Conservation (phyloP, 2,329 filamentous ascomycete species). For the Akanthomyces uredinophilus region DNA sequence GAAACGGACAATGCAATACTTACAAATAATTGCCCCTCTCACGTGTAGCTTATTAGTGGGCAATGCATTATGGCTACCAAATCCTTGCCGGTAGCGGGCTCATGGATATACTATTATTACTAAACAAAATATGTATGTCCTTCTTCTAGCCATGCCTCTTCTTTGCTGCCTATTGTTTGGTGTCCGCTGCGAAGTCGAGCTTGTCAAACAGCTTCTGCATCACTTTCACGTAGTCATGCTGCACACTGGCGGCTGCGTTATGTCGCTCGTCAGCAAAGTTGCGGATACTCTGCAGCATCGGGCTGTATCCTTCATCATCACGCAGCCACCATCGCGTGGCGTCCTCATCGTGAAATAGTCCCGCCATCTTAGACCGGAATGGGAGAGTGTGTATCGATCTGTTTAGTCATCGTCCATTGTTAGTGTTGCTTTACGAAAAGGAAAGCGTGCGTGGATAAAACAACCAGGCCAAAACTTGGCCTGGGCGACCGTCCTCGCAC, state of each 20-base stretch:
- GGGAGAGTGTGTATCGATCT: constrained; percentile 80
- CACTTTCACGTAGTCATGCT: constrained; percentile 64
- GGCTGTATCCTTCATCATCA: constrained; percentile 68
- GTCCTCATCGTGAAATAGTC: constrained; percentile 66
- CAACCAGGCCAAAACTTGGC: neutral
- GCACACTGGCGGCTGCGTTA: constrained; percentile 50
- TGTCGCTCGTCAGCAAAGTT: constrained; percentile 76
- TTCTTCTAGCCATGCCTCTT: neutral
- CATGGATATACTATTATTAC: neutral
- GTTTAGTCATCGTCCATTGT: neutral
- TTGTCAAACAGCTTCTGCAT: constrained; percentile 69
- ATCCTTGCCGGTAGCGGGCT: neutral
- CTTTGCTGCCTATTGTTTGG: constrained; percentile 12
- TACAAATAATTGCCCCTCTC: no score
- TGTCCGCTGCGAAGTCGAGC: constrained; percentile 31
- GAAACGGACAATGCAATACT: no score
- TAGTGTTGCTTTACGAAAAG: neutral
- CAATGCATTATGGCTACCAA: neutral
- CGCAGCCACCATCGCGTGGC: constrained; percentile 87
- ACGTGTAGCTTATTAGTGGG: no score
- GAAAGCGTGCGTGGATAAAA: neutral
- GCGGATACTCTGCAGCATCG: constrained; percentile 70
- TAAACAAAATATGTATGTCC: neutral
- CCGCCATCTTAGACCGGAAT: constrained; percentile 69
- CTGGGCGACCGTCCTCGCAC: constrained; percentile 4